These are phyloP conservation scores for Talaromyces adpressus DNA, from an alignment of 495 filamentous ascomycete species.

Conservation along the genomic window DNA sequence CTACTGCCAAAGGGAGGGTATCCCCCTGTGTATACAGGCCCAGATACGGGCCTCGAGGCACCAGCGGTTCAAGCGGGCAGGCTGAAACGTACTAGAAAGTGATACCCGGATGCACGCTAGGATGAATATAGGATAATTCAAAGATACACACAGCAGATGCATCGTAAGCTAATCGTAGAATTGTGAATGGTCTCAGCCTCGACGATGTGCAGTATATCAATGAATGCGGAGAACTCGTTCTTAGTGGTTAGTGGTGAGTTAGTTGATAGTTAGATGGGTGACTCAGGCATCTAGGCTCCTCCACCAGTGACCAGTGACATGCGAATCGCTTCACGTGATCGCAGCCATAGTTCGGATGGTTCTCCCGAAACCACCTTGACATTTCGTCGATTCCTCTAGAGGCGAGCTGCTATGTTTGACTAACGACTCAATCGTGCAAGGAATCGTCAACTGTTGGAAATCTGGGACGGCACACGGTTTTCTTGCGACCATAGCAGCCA, in stretches of 20 bases:
- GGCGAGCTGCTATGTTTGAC: neutral
- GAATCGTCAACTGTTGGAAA: neutral
- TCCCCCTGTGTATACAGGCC: neutral
- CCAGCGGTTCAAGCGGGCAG: neutral
- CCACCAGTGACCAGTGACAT: neutral
- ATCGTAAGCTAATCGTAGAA: too few species aligned
- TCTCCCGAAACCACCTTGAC: constrained; percentile 1
- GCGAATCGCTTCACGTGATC: constrained; percentile 1
- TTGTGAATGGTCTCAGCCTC: too few species aligned
- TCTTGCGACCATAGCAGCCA: neutral
- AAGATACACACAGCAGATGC: too few species aligned
- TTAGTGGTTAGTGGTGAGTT: neutral
- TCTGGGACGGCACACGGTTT: neutral
- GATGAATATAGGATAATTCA: too few species aligned
- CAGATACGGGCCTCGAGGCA: neutral
- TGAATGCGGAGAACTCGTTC: too few species aligned
- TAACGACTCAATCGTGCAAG: neutral
- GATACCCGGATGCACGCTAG: too few species aligned
- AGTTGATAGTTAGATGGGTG: neutral
- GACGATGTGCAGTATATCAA: neutral
- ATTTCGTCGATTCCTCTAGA: neutral
- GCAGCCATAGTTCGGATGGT: neutral
- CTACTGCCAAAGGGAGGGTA: neutral
- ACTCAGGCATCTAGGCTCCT: neutral
- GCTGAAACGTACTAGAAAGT: too few species aligned